A percentile compares a stretch with the other conserved stretches of the same genome.
phyloP scores from a whole-genome alignment of 192 early-diverging fungal species.

The Coemansia sp. region DNA sequence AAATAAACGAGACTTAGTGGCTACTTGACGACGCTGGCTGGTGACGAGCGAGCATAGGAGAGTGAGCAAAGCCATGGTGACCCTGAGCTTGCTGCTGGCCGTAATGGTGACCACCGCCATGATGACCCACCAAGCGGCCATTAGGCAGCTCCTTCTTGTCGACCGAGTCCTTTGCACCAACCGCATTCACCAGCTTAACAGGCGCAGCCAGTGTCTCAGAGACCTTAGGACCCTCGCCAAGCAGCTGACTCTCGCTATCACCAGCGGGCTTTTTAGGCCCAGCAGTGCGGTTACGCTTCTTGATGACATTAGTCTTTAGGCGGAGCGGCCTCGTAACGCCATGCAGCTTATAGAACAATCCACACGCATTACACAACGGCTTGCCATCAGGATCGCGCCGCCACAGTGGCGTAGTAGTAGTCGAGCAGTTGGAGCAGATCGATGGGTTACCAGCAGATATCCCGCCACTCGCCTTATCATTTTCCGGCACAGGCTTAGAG shows the following conservation, averaged over 20 bases:
- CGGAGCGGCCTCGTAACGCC: slow-evolving; percentile 90
- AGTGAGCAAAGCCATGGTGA: background rate
- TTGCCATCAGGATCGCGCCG: slow-evolving; percentile 87
- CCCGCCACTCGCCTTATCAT: background rate
- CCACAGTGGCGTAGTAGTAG: slow-evolving; percentile 95
- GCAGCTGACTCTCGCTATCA: background rate
- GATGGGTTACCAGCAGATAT: slow-evolving; percentile 25
- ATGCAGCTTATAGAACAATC: slow-evolving; percentile 95
- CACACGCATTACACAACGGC: slow-evolving; percentile 97
- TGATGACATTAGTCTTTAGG: slow-evolving; percentile 93
- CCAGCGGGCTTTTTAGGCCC: slow-evolving; percentile 30
- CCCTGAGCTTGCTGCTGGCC: background rate
- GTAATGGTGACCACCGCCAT: background rate
- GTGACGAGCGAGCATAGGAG: background rate
- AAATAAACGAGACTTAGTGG: background rate
- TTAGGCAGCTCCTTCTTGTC: background rate
- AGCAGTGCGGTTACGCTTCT: slow-evolving; percentile 85
- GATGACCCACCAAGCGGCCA: background rate
- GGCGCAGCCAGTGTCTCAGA: background rate
- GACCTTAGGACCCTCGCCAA: background rate
- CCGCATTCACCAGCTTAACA: background rate
- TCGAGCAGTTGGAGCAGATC: slow-evolving; percentile 81
- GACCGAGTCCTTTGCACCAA: background rate
- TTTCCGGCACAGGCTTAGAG: no score
- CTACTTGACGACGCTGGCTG: background rate